A percentile compares a stretch with the other conserved stretches of the same genome.
Evolutionary conservation across 176 grass and related monocot genomes (phyloP).

Genomic region (Carex pumila): DNA sequence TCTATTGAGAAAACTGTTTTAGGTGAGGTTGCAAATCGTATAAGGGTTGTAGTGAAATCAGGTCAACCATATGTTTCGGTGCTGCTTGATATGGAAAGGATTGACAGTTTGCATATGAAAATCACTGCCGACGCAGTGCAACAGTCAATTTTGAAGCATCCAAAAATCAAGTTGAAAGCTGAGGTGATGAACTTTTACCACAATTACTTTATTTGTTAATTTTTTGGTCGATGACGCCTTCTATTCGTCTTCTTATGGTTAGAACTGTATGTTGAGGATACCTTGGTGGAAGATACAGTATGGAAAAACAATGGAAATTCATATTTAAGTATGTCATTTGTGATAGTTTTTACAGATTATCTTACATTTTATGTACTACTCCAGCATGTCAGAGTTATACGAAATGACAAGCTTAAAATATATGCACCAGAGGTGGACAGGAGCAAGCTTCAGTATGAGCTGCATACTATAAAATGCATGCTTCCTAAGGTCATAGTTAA

Average conservation of each 20-base stretch:
- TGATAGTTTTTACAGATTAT: background rate
- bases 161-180: constrained; percentile 80
- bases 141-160: constrained; percentile 77
- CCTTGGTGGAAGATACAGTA: background rate
- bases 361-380: constrained; percentile 9
- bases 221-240: background rate
- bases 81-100: constrained; percentile 63
- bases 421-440: constrained; percentile 67
- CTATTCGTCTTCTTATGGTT: background rate
- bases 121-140: constrained; percentile 62
- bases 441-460: constrained; percentile 62
- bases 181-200: constrained; percentile 43
- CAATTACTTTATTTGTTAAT: background rate
- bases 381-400: constrained; percentile 58
- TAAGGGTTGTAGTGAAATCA: constrained; percentile 59
- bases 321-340: background rate
- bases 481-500: constrained; percentile 97
- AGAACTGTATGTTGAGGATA: background rate
- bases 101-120: constrained; percentile 53
- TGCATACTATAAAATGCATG: constrained; percentile 58
- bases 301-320: background rate
- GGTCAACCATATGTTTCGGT: constrained; percentile 63
- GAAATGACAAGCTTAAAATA: constrained; percentile 64
- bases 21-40: constrained; percentile 48
- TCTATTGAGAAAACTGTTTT: constrained; percentile 72